Base-by-base conservation (phyloP, 78 protist species). In the Paratrimastix pyriformis region DNA sequence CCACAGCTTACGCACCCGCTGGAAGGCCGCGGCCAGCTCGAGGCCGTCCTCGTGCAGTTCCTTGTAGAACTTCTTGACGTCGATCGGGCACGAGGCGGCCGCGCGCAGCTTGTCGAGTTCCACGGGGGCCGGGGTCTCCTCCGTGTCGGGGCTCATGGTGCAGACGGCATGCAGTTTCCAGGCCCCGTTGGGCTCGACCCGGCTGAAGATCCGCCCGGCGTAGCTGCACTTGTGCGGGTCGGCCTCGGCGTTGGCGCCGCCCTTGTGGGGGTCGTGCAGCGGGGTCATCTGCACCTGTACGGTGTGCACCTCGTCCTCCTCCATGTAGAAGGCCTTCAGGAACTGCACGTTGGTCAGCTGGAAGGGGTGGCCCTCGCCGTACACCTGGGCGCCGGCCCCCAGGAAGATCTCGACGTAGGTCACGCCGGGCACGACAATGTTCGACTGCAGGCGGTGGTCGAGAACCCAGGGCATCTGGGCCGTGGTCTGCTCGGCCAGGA, bases 401-500 rank as follows among this genome's bases (percentile, higher is more conserved):
- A 62, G 37, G 29, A 62, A 29, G 68, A 15, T 29, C 68, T 62
- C 68, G 45, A 62, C 68, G 68, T 35, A 62, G 15, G 68, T 62
- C 68, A 62, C 68, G 21, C 68, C 68, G 21, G 68, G 68, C 11
- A 62, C 68, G 37, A 62, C 68, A 15, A 62, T 62, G 68, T 62
- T 62, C 24, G 42, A 15, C 21, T 62, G 68, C 39, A 62, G 37
- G 68, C 11, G 37, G 21, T 62, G 68, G 37, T 62, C 39, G 42
- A 26, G 39, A 18, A 62, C 68, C 68, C 68, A 62, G 45, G 68
- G 68, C 42, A 62, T 11, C 42, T 62, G 18, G 13, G 68, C 15
- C 24, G 68, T 62, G 39, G 68, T 29, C 42, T 29, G 26, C 15
- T 62, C 68, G 18, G 42, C 21, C 68, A 29, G 68, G 45, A n/a